Percentiles rank a stretch among this genome's conserved stretches.
phyloP scores from a whole-genome alignment of 805 yeast species.

The Cyberlindnera maritima region DNA sequence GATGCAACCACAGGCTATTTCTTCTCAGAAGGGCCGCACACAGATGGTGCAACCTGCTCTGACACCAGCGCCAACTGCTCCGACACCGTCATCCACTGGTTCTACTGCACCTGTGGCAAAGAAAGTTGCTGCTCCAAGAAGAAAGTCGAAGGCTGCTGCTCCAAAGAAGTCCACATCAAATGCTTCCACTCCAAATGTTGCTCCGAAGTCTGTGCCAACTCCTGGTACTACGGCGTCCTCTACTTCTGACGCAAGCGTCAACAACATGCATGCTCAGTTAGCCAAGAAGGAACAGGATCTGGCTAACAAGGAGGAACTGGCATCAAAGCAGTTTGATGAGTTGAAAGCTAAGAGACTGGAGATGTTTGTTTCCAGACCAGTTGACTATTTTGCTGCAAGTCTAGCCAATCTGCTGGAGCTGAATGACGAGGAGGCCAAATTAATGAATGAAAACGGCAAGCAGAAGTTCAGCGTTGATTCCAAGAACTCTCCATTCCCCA shows the following conservation, averaged over 20 bases:
- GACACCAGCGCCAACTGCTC: slow-evolving; percentile 3
- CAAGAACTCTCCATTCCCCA: slow-evolving; percentile 21
- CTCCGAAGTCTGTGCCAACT: slow-evolving; percentile 10
- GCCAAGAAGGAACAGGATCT: slow-evolving; percentile 28
- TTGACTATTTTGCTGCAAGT: slow-evolving; percentile 26
- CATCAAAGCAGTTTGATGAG: slow-evolving; percentile 19
- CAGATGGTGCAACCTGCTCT: slow-evolving; percentile 11
- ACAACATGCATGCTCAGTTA: slow-evolving; percentile 16
- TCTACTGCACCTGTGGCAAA: slow-evolving; percentile 13
- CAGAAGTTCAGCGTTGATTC: slow-evolving; percentile 13
- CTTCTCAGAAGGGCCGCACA: slow-evolving; percentile 6
- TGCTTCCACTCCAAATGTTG: slow-evolving; percentile 7
- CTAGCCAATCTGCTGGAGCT: slow-evolving; percentile 27
- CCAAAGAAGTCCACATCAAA: slow-evolving; percentile 11
- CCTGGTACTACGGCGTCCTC: slow-evolving; percentile 1
- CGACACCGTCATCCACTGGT: slow-evolving; percentile 1
- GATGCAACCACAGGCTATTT: slow-evolving; percentile 1
- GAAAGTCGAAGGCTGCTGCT: slow-evolving; percentile 13
- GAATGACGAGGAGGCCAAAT: slow-evolving; percentile 26
- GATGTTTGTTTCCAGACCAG: slow-evolving; percentile 20
- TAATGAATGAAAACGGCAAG: slow-evolving; percentile 22
- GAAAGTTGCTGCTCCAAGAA: slow-evolving; percentile 16
- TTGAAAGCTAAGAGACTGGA: slow-evolving; percentile 23
- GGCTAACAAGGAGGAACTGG: slow-evolving; percentile 18
- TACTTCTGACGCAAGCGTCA: slow-evolving; percentile 5